Evolutionary conservation across 495 filamentous ascomycete genomes (phyloP).

Genomic region (Neurospora sp.): DNA sequence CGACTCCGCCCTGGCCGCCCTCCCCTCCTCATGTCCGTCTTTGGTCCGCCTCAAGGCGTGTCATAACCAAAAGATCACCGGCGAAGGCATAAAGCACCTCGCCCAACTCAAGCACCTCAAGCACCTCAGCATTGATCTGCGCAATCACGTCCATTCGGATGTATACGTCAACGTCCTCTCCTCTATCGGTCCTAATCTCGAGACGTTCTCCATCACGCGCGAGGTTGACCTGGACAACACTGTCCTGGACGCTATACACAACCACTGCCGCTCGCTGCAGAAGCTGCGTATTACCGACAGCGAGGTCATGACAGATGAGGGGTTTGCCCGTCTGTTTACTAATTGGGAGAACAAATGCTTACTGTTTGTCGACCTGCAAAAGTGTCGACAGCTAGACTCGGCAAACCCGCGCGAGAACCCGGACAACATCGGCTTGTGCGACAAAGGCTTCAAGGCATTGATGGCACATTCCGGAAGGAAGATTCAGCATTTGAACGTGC

Average conservation of each 20-base stretch:
- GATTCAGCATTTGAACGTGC: constrained; percentile 56
- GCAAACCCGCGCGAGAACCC: constrained; percentile 42
- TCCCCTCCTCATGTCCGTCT: constrained; percentile 46
- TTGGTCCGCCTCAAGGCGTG: constrained; percentile 64
- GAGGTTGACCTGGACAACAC: constrained; percentile 49
- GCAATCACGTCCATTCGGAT: constrained; percentile 42
- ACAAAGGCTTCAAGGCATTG: constrained; percentile 60
- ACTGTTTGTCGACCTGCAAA: constrained; percentile 57
- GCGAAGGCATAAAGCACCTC: constrained; percentile 41
- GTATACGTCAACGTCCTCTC: constrained; percentile 50
- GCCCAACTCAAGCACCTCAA: constrained; percentile 47
- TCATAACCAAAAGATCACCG: constrained; percentile 42
- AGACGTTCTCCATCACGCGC: constrained; percentile 61
- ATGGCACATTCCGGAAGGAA: constrained; percentile 70
- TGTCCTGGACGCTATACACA: constrained; percentile 55
- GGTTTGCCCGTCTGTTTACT: constrained; percentile 58
- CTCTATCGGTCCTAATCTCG: constrained; percentile 47
- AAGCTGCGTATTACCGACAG: constrained; percentile 76
- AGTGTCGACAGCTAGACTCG: constrained; percentile 64
- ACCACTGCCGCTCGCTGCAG: constrained; percentile 50
- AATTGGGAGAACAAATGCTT: constrained; percentile 66
- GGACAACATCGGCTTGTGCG: constrained; percentile 58
- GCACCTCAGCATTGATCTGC: constrained; percentile 62
- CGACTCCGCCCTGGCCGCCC: constrained; percentile 45
- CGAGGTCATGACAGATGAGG: constrained; percentile 61